Evolutionary conservation across 2,329 filamentous ascomycete species (phyloP), one percentile per base, ranked within the genome.

Genomic region (Colletotrichum scovillei): DNA sequence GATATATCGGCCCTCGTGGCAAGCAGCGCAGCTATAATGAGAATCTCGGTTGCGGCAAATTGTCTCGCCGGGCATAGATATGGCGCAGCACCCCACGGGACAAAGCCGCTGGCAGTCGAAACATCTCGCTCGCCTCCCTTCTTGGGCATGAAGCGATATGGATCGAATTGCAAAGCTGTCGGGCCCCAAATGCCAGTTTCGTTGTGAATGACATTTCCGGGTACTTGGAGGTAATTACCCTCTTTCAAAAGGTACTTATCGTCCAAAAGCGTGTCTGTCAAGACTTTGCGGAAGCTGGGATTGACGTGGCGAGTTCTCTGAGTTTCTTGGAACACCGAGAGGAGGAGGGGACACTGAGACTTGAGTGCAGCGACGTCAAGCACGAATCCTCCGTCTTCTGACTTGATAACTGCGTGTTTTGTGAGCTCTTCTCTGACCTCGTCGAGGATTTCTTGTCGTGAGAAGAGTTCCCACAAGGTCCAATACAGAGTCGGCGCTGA

Each of bases 401-500:
- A 19, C 8, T 30, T 8, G 35, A n/a, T 22, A 26, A 76, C 66
- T 26, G 75, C 76, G 2, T 72, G 24, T 5, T 52, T 22, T n/a
- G 24, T 71, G 3, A 88, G 76, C 71, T 88, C 86, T 0, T 80
- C 68, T 0, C 84, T 80, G 4, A 88, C 76, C 32, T 83, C 79
- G 0, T 74, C 63, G 4, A 87, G 80, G 0, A 87, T 75, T 0
- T 77, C 74, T 0, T 83, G 81, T 0, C 82, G 79, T 5, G 83
- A 83, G 77, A 80, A 86, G 12, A 88, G 76, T 49, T 86, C 81
- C 75, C 80, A 82, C 0, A 88, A 42, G 3, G 83, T 71, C 86
- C 86, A 88, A 77, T 87, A 88, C 1, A 78, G 76, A 0, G 84
- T 80, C 0, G 84, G 83, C 6, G 81, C 77, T 0, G 84, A 84